Base-by-base conservation (phyloP, 345 rosid species). In the Leavenworthia alabamica region DNA sequence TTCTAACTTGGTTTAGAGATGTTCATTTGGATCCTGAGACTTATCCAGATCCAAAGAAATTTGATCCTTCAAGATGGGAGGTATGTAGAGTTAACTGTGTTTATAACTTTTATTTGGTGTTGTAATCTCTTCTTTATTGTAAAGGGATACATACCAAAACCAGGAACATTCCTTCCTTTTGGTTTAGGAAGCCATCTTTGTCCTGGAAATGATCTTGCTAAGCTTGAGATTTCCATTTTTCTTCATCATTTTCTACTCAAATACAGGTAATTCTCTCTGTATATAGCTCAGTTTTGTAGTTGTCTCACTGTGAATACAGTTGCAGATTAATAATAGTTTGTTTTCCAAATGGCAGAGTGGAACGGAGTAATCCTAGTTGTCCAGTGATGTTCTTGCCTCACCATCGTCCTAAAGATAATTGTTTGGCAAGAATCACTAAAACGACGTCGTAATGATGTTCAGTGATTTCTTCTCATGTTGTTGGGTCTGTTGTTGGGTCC, bases 131-230 rank as follows among this genome's bases (percentile, higher is more conserved):
- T 24, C 27, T 4, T 40, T 8, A 41, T 62, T 35, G 0, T 13
- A 52, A 42, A 90, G 96, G 75, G 71, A 66, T 63, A 45, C 58
- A 79, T 66, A 8, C 66, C 88, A 7, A 90, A 75, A 77, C 82
- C 94, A 10, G 86, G 94, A 20, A 61, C 62, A 41, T 90, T 85
- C 74, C 86, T 90, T 64, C 96, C 90, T 32, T 90, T 90, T 60
- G 97, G 97, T 64, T 84, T 78, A 51, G 93, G 97, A 67, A 83
- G 87, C 63, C 75, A 82, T 70, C 51, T 87, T 35, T 90, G 96
- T 67, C 96, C 96, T 7, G 97, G 97, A 72, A 87, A 87, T 47
- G 90, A 87, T 78, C 90, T 90, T 4, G 90, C 93, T 13, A 90
- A 83, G 79, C 82, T 90, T 24, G 97, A 87, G 70, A 83, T 90